These are phyloP conservation scores for Platanthera guangdongensis DNA, from an alignment of 106 monocot species.

Conservation along the genomic window DNA sequence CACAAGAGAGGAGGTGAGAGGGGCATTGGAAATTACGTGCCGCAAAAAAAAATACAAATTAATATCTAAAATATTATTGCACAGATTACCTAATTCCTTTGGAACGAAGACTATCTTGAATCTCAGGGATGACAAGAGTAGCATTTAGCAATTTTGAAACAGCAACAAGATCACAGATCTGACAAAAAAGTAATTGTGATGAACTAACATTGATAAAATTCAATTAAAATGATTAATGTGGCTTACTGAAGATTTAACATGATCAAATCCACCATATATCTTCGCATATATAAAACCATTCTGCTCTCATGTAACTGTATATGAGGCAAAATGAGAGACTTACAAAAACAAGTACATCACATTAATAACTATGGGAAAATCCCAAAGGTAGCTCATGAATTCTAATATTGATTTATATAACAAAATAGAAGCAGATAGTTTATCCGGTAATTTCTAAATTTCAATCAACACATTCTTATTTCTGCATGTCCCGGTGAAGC, in stretches of 20 bases:
- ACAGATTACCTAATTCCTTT: conserved; percentile 65
- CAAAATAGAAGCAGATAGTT: no score
- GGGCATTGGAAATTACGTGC: not conserved
- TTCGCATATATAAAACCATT: no score
- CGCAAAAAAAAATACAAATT: not conserved
- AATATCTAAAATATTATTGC: not conserved
- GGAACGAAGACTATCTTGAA: conserved; percentile 66
- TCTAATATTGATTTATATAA: no score
- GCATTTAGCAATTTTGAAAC: conserved; percentile 85
- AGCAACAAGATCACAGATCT: conserved; percentile 91
- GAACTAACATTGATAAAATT: not conserved
- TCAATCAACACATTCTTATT: no score
- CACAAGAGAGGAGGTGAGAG: not conserved
- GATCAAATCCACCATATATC: conserved; percentile 88
- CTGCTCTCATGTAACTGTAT: no score
- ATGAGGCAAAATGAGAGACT: no score
- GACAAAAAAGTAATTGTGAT: conserved; percentile 27
- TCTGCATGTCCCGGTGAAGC: no score
- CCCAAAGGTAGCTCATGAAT: no score
- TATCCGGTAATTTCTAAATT: no score
- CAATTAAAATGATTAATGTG: conserved; percentile 3
- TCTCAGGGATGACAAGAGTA: conserved; percentile 85
- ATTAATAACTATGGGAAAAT: no score
- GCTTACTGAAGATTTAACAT: conserved; percentile 76
- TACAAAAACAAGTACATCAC: no score